Percentiles rank a stretch among this genome's conserved stretches.
These are phyloP conservation scores for Begonia peltatifolia DNA, from an alignment of 306 rosid genomes.

Conservation along the genomic window DNA sequence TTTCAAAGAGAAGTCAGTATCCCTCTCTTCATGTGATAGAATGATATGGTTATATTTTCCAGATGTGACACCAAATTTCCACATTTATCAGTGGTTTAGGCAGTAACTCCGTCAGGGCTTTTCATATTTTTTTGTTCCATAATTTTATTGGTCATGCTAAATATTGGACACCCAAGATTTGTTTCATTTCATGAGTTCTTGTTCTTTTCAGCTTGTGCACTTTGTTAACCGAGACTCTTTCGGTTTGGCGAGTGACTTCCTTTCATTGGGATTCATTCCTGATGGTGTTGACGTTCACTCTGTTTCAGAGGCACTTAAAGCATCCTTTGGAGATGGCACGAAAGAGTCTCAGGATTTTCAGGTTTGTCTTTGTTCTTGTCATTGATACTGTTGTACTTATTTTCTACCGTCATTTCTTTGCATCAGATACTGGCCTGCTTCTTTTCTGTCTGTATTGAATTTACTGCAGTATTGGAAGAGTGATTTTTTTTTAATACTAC, in stretches of 20 bases:
- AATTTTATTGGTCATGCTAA: neutral
- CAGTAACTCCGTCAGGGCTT: constrained; percentile 4
- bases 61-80: too few species aligned
- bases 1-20: too few species aligned
- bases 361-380: constrained; percentile 26
- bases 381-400: too few species aligned
- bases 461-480: too few species aligned
- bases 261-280: constrained; percentile 90
- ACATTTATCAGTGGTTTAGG: too few species aligned
- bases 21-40: too few species aligned
- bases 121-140: neutral
- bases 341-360: constrained; percentile 79
- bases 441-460: too few species aligned
- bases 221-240: constrained; percentile 90
- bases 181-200: constrained; percentile 16
- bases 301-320: constrained; percentile 58
- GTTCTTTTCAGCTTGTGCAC: constrained; percentile 90
- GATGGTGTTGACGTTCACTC: constrained; percentile 58
- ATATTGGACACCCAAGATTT: neutral
- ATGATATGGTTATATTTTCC: too few species aligned
- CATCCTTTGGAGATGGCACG: constrained; percentile 42
- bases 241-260: constrained; percentile 95
- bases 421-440: too few species aligned
- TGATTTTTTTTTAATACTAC: too few species aligned
- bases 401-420: too few species aligned